Evolutionary conservation across 495 filamentous ascomycete species (phyloP).

Genomic region (Penicillium nucicola): DNA sequence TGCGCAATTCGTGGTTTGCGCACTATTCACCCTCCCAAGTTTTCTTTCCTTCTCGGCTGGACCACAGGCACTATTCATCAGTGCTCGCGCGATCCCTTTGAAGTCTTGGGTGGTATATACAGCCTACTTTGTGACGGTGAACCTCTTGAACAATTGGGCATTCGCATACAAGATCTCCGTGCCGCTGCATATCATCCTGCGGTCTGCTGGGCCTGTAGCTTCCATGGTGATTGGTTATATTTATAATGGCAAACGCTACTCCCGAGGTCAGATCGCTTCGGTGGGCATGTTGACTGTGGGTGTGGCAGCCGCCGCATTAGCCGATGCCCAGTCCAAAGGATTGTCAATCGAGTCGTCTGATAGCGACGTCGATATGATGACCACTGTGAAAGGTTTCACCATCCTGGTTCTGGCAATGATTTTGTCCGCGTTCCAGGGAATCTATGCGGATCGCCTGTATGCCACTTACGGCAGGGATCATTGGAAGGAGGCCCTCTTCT

Average conservation of each 20-base stretch:
- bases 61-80: slow-evolving; percentile 62
- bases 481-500: slow-evolving; percentile 97
- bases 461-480: slow-evolving; percentile 71
- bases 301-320: slow-evolving; percentile 81
- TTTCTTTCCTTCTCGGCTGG: slow-evolving; percentile 69
- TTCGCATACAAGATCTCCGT: slow-evolving; percentile 97
- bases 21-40: slow-evolving; percentile 61
- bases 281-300: slow-evolving; percentile 82
- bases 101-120: slow-evolving; percentile 85
- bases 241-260: slow-evolving; percentile 78
- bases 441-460: slow-evolving; percentile 91
- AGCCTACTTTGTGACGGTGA: slow-evolving; percentile 85
- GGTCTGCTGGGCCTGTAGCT: slow-evolving; percentile 90
- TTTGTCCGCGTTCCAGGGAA: slow-evolving; percentile 88
- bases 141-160: slow-evolving; percentile 94
- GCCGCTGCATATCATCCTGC: slow-evolving; percentile 93
- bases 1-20: slow-evolving; percentile 85
- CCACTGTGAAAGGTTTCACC: slow-evolving; percentile 70
- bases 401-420: slow-evolving; percentile 88
- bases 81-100: slow-evolving; percentile 76
- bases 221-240: slow-evolving; percentile 84
- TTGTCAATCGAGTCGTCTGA: slow-evolving; percentile 18
- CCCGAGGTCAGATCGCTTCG: slow-evolving; percentile 69
- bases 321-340: slow-evolving; percentile 82
- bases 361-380: slow-evolving; percentile 11